Evolutionary conservation across 2,329 filamentous ascomycete genomes (phyloP).

Genomic region (Penicillium janthinellum): DNA sequence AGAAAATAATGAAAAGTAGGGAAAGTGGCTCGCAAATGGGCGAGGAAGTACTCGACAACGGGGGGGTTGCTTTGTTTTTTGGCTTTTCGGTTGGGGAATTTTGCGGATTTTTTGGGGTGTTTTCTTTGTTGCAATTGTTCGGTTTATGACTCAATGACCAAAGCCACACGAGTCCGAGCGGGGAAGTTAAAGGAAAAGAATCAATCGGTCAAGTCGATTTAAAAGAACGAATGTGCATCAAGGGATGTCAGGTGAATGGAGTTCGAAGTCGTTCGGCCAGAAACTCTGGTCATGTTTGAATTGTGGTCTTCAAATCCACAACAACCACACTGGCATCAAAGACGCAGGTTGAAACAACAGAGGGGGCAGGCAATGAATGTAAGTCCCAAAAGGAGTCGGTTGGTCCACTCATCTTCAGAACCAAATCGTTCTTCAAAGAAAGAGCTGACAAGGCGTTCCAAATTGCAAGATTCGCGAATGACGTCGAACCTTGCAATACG

Average conservation of each 20-base stretch:
- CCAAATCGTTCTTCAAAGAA: neutral
- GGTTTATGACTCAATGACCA: neutral
- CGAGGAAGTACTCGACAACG: neutral
- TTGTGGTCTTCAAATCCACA: neutral
- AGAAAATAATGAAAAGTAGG: neutral
- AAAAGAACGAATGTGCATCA: constrained; percentile 15
- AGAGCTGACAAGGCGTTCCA: neutral
- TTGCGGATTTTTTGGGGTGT: constrained; percentile 1
- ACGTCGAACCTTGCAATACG: neutral
- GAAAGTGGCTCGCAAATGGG: constrained; percentile 1
- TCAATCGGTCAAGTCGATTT: constrained; percentile 8
- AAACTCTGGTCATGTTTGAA: neutral
- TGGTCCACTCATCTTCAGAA: constrained; percentile 1
- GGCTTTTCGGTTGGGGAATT: constrained; percentile 3
- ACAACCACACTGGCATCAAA: neutral
- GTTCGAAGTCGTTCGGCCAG: neutral
- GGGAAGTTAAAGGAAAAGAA: constrained; percentile 15
- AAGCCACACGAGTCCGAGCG: constrained; percentile 1
- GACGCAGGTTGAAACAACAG: constrained; percentile 4
- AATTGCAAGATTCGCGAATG: neutral
- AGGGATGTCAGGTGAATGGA: neutral
- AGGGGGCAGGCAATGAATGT: constrained; percentile 12
- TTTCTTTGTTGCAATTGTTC: constrained; percentile 7
- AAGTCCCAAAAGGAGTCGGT: constrained; percentile 16
- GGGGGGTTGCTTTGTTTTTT: neutral